Base-by-base conservation (phyloP, 2,329 filamentous ascomycete genomes). In the Colletotrichum viniferum region DNA sequence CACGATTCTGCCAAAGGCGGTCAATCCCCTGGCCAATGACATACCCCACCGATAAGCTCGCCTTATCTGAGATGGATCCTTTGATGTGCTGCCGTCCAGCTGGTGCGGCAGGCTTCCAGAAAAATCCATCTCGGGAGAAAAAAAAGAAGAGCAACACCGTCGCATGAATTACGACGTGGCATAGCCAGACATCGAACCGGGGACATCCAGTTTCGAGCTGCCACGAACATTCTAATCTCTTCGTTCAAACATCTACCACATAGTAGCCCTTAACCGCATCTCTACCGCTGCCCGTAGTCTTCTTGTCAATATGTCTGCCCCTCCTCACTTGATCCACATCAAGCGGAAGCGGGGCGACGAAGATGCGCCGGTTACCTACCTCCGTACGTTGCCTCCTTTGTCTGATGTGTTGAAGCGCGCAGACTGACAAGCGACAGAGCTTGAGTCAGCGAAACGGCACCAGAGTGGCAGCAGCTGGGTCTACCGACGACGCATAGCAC, bases 261-360 rank as follows among this genome's bases (percentile, higher is more conserved):
- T 52, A 61, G 12, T 48, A 69, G 12, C 36, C 24, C 48, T 13
- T 24, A 55, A 24, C 55, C 21, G 28, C 13, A 65, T 68, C 61
- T 61, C 55, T 16, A 55, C 32, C 16, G 52, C 32, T 26, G 58
- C 61, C 24, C 28, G 21, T 63, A 38, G 26, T 30, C 21, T 34
- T 30, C 48, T 55, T 48, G 18, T 32, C 77, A 69, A 62, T 69
- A 92, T 92, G 90, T 90, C 90, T 64, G 84, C 90, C 5, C 90
- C 90, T 28, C 90, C 90, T 30, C 87, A 90, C 76, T 84, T 90
- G 64, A 92, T 92, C 82, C 88, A 89, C 73, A 88, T 92, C 78
- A 92, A 92, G 86, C 90, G 90, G 79, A 92, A 92, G 83, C 88
- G 89, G 55, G 87, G 87, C 66, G 88, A 88, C 18, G 87, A 90